These are phyloP conservation scores for Medicago lupulina DNA, from an alignment of 306 rosid species.

Conservation along the genomic window DNA sequence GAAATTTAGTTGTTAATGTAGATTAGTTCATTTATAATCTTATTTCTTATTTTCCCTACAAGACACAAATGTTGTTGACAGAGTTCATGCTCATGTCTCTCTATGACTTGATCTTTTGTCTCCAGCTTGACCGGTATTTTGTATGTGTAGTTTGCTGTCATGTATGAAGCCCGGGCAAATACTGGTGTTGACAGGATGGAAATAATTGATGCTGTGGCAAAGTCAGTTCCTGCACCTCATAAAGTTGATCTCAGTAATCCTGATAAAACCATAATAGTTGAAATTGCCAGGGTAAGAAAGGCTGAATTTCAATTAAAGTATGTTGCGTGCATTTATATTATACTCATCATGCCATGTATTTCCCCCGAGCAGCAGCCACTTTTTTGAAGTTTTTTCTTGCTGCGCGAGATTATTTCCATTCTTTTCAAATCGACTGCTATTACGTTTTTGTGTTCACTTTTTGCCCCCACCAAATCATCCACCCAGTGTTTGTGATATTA, in stretches of 20 bases:
- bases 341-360: not conserved
- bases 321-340: not conserved
- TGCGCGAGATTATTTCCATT: not conserved
- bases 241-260: slow-evolving; percentile 92
- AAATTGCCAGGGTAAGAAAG: slow-evolving; percentile 81
- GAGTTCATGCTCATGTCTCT: slow-evolving; percentile 1
- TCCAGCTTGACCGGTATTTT: slow-evolving; percentile 28
- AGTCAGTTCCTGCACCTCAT: slow-evolving; percentile 87
- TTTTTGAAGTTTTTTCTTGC: not conserved
- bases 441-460: not conserved
- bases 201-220: slow-evolving; percentile 85
- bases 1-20: slow-evolving; percentile 6
- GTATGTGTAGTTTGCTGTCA: slow-evolving; percentile 79
- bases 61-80: slow-evolving; percentile 1
- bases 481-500: no score
- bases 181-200: slow-evolving; percentile 89
- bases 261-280: slow-evolving; percentile 87
- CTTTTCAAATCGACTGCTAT: slow-evolving; percentile 21
- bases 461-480: not conserved
- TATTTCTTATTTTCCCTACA: not conserved
- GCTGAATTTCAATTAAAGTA: slow-evolving; percentile 11
- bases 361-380: not conserved
- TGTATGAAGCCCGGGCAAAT: slow-evolving; percentile 94
- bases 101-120: slow-evolving; percentile 5
- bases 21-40: not conserved